Percentiles rank a stretch among this genome's conserved stretches.
Conservation (phyloP, 1,284 basidiomycete genomes). For the Trichosporon sp. region DNA sequence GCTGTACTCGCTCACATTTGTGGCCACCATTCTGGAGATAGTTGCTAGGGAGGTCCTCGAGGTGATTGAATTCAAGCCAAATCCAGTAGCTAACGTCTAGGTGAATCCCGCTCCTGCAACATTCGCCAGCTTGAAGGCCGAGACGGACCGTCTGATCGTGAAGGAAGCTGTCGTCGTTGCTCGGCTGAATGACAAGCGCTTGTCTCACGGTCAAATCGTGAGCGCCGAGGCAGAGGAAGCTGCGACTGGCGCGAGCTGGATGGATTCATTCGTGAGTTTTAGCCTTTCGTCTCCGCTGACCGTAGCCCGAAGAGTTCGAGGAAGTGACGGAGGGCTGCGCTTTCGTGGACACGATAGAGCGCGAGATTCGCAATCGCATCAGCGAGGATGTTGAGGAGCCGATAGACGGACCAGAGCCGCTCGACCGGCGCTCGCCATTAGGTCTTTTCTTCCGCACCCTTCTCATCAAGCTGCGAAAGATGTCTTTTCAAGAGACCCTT, state of each 20-base stretch:
- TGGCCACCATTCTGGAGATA: constrained; percentile 27
- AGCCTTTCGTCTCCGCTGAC: neutral
- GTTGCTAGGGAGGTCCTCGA: constrained; percentile 36
- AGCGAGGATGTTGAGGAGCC: constrained; percentile 32
- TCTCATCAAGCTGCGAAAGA: constrained; percentile 31
- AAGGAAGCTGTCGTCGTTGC: constrained; percentile 18
- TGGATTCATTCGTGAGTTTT: constrained; percentile 28
- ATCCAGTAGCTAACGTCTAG: constrained; percentile 14
- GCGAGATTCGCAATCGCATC: constrained; percentile 30
- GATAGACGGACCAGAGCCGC: constrained; percentile 11
- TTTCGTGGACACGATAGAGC: constrained; percentile 31
- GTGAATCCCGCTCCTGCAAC: constrained; percentile 26
- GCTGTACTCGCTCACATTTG: constrained; percentile 30
- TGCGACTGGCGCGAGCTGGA: constrained; percentile 27
- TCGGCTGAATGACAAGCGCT: constrained; percentile 19
- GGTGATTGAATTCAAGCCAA: constrained; percentile 26
- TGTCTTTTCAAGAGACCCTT: constrained; percentile 40
- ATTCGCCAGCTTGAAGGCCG: constrained; percentile 19
- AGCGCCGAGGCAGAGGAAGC: constrained; percentile 15
- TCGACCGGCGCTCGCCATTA: constrained; percentile 35
- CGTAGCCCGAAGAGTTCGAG: constrained; percentile 20
- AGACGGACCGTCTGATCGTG: constrained; percentile 30
- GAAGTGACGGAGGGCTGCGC: constrained; percentile 30
- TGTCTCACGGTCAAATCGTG: constrained; percentile 24
- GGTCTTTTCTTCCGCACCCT: constrained; percentile 39